These are phyloP conservation scores for Agaricus subrufescens DNA, from an alignment of 768 basidiomycete species.

Conservation along the genomic window DNA sequence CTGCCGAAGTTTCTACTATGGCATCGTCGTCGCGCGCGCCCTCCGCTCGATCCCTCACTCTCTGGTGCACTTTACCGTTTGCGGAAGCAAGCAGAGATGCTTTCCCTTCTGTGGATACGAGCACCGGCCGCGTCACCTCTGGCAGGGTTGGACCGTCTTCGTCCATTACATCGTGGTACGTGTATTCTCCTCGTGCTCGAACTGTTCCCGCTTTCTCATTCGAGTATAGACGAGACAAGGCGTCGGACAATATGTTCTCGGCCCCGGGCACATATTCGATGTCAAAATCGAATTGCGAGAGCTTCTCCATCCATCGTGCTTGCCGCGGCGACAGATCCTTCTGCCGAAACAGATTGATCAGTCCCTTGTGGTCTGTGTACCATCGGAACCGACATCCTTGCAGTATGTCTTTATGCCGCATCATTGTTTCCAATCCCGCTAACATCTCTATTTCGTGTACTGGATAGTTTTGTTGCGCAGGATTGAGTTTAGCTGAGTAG, in stretches of 20 bases:
- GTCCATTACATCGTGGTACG: slow-evolving; percentile 16
- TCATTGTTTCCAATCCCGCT: slow-evolving; percentile 29
- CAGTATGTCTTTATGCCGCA: slow-evolving; percentile 21
- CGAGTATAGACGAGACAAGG: slow-evolving; percentile 20
- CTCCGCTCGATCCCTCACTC: no score
- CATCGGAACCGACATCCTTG: slow-evolving; percentile 24
- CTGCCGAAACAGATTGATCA: slow-evolving; percentile 25
- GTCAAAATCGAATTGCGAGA: slow-evolving; percentile 17
- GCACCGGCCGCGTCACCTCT: slow-evolving; percentile 5
- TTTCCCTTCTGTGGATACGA: slow-evolving; percentile 6
- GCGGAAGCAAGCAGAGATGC: not conserved
- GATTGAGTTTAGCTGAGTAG: slow-evolving; percentile 30
- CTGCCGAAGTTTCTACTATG: no score
- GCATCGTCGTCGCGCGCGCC: no score
- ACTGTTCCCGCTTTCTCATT: slow-evolving; percentile 16
- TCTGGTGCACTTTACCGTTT: no score
- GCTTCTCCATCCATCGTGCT: slow-evolving; percentile 31
- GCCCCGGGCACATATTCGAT: slow-evolving; percentile 18
- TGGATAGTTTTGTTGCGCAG: slow-evolving; percentile 34
- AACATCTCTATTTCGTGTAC: slow-evolving; percentile 36
- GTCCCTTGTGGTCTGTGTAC: slow-evolving; percentile 24
- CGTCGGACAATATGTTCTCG: slow-evolving; percentile 28
- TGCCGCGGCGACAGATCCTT: slow-evolving; percentile 27
- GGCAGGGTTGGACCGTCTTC: slow-evolving; percentile 1
- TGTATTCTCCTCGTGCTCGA: slow-evolving; percentile 14